Evolutionary conservation across 305 asterid species (phyloP).

Genomic region (Solanum hybrid): DNA sequence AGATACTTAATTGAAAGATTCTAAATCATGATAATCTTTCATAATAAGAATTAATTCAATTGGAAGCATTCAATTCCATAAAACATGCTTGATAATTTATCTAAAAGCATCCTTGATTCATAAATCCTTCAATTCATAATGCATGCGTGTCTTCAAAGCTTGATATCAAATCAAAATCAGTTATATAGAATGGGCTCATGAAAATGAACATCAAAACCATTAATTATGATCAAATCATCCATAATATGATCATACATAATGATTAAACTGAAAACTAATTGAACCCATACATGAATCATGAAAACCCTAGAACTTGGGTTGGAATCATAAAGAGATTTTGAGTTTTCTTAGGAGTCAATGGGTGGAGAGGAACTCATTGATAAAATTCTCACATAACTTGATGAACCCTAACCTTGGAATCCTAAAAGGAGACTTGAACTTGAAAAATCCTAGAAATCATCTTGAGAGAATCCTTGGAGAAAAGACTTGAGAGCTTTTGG

Average conservation of each 20-base stretch:
- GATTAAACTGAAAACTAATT: neutral
- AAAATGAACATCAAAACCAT: neutral
- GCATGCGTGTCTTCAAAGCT: neutral
- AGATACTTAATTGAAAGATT: neutral
- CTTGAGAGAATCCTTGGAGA: too few relatives aligned
- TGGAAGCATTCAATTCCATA: neutral
- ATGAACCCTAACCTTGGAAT: too few relatives aligned
- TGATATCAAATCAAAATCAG: too few relatives aligned
- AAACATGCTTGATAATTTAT: neutral
- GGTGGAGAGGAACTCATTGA: too few relatives aligned
- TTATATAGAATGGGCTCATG: neutral
- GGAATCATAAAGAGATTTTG: neutral
- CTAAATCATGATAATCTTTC: too few relatives aligned
- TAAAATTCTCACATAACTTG: too few relatives aligned
- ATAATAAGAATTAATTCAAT: neutral
- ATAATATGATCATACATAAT: neutral
- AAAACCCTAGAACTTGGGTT: neutral
- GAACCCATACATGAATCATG: neutral
- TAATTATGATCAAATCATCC: neutral
- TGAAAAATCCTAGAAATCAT: too few relatives aligned
- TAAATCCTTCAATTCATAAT: neutral
- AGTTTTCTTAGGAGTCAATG: too few relatives aligned
- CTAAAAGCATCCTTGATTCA: neutral
- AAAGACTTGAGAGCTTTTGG: too few relatives aligned
- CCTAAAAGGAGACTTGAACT: too few relatives aligned